Evolutionary conservation across 169 alveolate species (phyloP).

Genomic region (Plasmodium malariae): DNA sequence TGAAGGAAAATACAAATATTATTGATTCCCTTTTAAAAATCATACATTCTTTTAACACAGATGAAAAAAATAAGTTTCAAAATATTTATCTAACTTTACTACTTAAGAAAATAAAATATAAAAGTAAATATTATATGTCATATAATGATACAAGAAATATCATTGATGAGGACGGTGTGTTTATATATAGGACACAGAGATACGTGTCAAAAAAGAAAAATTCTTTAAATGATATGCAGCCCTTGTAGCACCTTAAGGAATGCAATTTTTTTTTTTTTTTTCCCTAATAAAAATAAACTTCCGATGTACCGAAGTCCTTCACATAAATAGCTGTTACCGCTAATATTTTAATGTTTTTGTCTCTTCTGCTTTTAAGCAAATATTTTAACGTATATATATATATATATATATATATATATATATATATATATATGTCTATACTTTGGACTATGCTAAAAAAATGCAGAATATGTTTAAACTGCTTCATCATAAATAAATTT

Average conservation of each 20-base stretch:
- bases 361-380: no score
- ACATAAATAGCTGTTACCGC: no score
- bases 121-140: constrained; percentile 20
- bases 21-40: constrained; percentile 24
- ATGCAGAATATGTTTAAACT: no score
- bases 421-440: no score
- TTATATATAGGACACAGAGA: constrained; percentile 63
- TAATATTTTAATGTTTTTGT: no score
- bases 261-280: no score
- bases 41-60: constrained; percentile 9
- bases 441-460: no score
- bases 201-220: constrained; percentile 34
- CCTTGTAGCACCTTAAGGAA: background rate
- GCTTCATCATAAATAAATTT: no score
- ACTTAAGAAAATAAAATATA: constrained; percentile 74
- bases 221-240: background rate
- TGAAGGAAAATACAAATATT: background rate
- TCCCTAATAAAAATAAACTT: no score
- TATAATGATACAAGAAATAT: constrained; percentile 29
- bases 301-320: no score
- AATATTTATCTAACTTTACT: constrained; percentile 42
- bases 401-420: no score
- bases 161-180: constrained; percentile 74
- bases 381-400: no score
- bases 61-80: constrained; percentile 29